Percentiles rank a stretch among this genome's conserved stretches.
Conservation (phyloP, 2,329 filamentous ascomycete genomes). For the Phialophora chinensis region DNA sequence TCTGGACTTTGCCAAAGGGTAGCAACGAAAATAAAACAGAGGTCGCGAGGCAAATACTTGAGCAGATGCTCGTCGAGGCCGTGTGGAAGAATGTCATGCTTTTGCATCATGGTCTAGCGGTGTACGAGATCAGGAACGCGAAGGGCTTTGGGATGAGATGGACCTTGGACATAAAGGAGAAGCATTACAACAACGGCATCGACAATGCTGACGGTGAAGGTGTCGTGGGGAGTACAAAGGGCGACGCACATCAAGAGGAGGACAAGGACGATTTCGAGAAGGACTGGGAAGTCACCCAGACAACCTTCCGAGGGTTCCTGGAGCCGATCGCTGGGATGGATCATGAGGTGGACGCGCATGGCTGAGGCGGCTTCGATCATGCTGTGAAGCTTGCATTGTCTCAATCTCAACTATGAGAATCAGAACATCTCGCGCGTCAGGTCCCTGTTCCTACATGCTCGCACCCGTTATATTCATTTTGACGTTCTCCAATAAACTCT, state of each 20-base stretch:
- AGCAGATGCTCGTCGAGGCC: constrained; percentile 34
- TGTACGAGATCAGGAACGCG: constrained; percentile 39
- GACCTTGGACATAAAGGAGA: constrained; percentile 34
- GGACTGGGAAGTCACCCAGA: constrained; percentile 30
- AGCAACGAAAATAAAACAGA: constrained; percentile 40
- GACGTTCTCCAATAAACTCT: too few species aligned
- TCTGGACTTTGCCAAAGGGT: constrained; percentile 37
- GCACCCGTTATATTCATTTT: too few species aligned
- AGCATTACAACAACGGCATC: not conserved
- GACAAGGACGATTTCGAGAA: constrained; percentile 27
- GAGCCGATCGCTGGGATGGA: constrained; percentile 38
- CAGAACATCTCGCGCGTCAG: not conserved
- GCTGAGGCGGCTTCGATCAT: not conserved
- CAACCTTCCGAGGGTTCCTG: constrained; percentile 37
- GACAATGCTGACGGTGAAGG: constrained; percentile 4
- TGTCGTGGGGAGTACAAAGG: not conserved
- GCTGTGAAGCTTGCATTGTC: not conserved
- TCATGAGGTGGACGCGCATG: constrained; percentile 27
- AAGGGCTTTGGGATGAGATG: constrained; percentile 39
- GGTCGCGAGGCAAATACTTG: constrained; percentile 33
- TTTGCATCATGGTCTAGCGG: constrained; percentile 37
- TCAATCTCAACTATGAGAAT: not conserved
- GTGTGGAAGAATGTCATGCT: constrained; percentile 40
- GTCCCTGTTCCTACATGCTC: not conserved
- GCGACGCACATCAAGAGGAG: not conserved